Evolutionary conservation across 2,329 filamentous ascomycete species (phyloP).

Genomic region (Capronia epimyces): DNA sequence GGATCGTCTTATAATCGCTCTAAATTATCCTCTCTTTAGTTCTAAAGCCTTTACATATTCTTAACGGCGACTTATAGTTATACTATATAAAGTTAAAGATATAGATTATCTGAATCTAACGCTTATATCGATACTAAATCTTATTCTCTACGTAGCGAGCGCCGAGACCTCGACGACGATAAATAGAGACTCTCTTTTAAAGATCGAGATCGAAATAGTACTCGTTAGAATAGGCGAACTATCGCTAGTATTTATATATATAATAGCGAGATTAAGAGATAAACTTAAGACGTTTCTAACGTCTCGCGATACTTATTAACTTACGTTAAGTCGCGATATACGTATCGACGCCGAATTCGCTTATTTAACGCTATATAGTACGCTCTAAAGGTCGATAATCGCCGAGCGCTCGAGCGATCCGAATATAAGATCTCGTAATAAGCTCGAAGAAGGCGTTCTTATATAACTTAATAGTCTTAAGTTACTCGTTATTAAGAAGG

Average conservation of each 20-base stretch:
- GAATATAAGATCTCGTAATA: too few relatives aligned
- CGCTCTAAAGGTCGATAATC: neutral
- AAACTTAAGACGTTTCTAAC: neutral
- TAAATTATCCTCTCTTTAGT: neutral
- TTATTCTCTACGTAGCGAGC: neutral
- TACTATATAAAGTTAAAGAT: neutral
- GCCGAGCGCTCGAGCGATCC: too few relatives aligned
- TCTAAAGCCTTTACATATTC: neutral
- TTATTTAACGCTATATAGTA: neutral
- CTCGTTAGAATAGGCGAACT: neutral
- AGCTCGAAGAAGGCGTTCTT: too few relatives aligned
- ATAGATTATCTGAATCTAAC: neutral
- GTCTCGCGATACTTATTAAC: neutral
- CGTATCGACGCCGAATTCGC: neutral
- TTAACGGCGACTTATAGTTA: neutral
- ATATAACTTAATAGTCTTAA: too few relatives aligned
- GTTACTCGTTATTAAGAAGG: too few relatives aligned
- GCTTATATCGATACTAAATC: neutral
- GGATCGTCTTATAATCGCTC: neutral
- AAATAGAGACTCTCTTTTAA: neutral
- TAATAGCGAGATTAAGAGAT: neutral
- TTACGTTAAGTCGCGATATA: neutral
- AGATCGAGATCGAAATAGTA: neutral
- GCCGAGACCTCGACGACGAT: neutral
- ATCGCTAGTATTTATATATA: neutral